Evolutionary conservation across 257 asterid species (phyloP), one percentile per base, ranked within the genome.

Genomic region (Echium plantagineum): DNA sequence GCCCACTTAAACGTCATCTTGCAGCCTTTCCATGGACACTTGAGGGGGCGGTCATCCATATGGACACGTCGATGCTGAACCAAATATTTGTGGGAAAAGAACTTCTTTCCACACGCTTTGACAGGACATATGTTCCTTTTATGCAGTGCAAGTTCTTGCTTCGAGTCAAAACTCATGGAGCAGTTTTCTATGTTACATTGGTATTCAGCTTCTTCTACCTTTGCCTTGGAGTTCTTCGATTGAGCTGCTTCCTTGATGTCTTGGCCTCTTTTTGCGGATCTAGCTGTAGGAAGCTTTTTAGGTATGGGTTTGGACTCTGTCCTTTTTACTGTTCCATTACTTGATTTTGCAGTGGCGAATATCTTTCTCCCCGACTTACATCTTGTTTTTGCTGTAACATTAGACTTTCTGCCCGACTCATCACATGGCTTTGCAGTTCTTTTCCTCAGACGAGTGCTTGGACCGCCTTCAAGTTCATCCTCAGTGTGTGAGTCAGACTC

Each of bases 11-110:
- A 93, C 0, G 97, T 59, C 99, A 93, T 93, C 84, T 84, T 93
- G 86, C 99, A 93, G 54, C 99, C 99, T 72, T 83, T 89, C 99
- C 99, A 93, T 1, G 99, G 99, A 61, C 99, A 93, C 67, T 89
- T 89, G 66, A 93, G 86, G 38, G 99, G 99, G 53, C 99, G 96
- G 22, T 93, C 97, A 20, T 93, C 99, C 83, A 83, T 18, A 75
- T 93, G 99, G 54, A 93, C 99, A 17, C 99, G 95, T 1, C 94
- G 80, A 70, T 93, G 99, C 87, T 93, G 99, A 54, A 93, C 89
- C 66, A 89, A 75, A 69, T 93, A 93, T 77, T 93, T 93, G 80
- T 93, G 99, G 7, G 96, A 86, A 73, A 89, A 86, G 87, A 93
- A 93, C 68, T 86, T 89, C 72, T 93, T 93, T 58, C 94, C 96